Evolutionary conservation across 139 green algal genomes (phyloP).

Genomic region (Auxenochlorella protothecoides): DNA sequence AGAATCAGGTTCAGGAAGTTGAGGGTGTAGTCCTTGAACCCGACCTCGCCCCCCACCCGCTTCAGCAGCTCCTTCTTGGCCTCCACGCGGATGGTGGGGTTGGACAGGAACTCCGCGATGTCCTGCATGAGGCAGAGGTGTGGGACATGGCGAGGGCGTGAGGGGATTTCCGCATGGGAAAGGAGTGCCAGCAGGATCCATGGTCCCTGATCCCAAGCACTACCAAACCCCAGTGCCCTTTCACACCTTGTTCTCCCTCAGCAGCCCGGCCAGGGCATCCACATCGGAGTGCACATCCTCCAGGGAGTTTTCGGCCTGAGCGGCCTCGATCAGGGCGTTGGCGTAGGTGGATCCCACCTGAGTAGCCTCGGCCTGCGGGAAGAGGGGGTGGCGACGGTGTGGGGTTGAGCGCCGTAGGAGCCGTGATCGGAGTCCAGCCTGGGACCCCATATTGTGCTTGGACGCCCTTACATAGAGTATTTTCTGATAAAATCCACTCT

Average conservation of each 20-base stretch:
- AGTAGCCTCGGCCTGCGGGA: constrained; percentile 15
- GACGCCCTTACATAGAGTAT: no score
- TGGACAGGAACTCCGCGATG: constrained; percentile 71
- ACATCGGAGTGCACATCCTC: constrained; percentile 80
- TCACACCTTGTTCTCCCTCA: constrained; percentile 44
- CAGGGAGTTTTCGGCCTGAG: constrained; percentile 67
- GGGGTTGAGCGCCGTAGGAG: neutral
- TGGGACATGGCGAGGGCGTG: neutral
- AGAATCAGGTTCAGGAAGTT: constrained; percentile 97
- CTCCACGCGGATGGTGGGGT: constrained; percentile 64
- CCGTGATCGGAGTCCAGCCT: no score
- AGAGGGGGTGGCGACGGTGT: neutral
- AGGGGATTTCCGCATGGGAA: neutral
- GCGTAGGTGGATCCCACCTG: constrained; percentile 73
- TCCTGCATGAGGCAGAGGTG: constrained; percentile 11
- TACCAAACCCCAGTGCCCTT: neutral
- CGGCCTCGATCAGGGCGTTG: constrained; percentile 87
- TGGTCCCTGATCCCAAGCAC: neutral
- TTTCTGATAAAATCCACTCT: no score
- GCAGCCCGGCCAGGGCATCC: constrained; percentile 50
- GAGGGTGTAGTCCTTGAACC: constrained; percentile 69
- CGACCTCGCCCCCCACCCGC: constrained; percentile 71
- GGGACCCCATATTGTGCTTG: no score
- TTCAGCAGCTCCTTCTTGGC: constrained; percentile 87
- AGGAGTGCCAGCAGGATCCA: neutral